Base-by-base conservation (phyloP, 2,329 filamentous ascomycete species). In the Penicillium palitans region DNA sequence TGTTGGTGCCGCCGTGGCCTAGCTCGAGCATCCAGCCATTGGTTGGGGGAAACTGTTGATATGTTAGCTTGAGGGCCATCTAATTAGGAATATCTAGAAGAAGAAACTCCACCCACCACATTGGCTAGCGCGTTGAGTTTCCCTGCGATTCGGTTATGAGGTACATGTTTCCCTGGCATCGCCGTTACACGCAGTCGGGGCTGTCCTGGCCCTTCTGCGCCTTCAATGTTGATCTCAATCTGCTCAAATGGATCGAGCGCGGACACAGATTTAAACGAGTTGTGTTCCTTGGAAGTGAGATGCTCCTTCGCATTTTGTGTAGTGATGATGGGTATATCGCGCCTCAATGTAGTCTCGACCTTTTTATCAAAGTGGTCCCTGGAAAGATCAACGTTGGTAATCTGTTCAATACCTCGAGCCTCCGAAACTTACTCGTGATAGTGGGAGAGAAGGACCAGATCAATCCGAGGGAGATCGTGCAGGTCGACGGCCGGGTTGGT, bases 11-110 rank as follows among this genome's bases (percentile, higher is more conserved):
- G 29, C 70, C 64, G 63, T 83, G 79, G 1, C 86, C 85, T 10
- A 89, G 73, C 69, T 89, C 85, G 4, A 89, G 60, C 74, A 89
- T 83, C 85, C 86, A 89, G 33, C 86, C 86, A 66, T 88, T 88
- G 1, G 83, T 87, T 2, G 85, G 87, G 5, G 86, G 87, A 4
- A 88, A 80, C 52, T 80, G 72, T 37, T 10, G 21, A 6, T 24
- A 4, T 44, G 27, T 52, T 25, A 44, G 50, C 2, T 25, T 7
- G 15, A 24, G 4, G 17, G 13, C 13, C 24, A 12, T 17, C 12
- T 15, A 41, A 8, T n/a, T 13, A 25, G 12, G 24, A 41, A 41
- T 2, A 35, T n/a, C 69, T 39, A 5, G 19, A 42, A 21, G 21
- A 17, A 13, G 6, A n/a, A 15, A 15, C 0, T 4, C 12, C 9